phyloP scores from a whole-genome alignment of 2,329 filamentous ascomycete species.

The Dryadomyces quercivorus region DNA sequence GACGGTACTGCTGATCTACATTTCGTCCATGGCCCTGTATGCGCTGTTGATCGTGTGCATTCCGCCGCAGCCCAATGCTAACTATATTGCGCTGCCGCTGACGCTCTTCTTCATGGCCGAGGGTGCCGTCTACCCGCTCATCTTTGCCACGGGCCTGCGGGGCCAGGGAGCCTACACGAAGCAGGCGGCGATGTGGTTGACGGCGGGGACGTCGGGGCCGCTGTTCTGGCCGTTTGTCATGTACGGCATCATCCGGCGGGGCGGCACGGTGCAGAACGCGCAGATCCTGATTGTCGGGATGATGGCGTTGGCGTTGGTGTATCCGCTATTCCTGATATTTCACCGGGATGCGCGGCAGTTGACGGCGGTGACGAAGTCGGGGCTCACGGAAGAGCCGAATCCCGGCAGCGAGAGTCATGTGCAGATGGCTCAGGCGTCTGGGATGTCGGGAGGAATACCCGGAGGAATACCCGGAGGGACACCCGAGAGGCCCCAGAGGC shows the following conservation, averaged over 20 bases:
- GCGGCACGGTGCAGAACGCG: constrained; percentile 49
- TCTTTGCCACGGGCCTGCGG: constrained; percentile 67
- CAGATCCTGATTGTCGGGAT: constrained; percentile 51
- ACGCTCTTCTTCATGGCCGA: constrained; percentile 69
- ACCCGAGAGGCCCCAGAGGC: too few relatives aligned
- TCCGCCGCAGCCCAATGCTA: constrained; percentile 26
- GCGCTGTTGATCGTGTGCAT: constrained; percentile 35
- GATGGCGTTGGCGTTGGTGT: constrained; percentile 32
- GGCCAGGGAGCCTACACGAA: constrained; percentile 74
- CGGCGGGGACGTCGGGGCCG: constrained; percentile 62
- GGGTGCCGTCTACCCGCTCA: constrained; percentile 70
- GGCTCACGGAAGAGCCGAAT: too few relatives aligned
- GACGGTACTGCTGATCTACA: constrained; percentile 54
- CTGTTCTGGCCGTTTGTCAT: constrained; percentile 64
- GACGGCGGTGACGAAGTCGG: constrained; percentile 7
- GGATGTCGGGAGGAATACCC: too few relatives aligned
- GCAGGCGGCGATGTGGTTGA: constrained; percentile 63
- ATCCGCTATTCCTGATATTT: constrained; percentile 35
- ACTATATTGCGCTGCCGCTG: constrained; percentile 46
- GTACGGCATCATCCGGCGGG: constrained; percentile 49
- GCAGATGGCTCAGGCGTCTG: too few relatives aligned
- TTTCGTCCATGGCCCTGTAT: constrained; percentile 47
- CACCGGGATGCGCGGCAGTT: constrained; percentile 31
- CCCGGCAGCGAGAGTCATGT: too few relatives aligned
- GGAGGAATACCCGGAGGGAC: too few relatives aligned